phyloP scores from a whole-genome alignment of 176 grass and related monocot species.

The Musa itinerans region DNA sequence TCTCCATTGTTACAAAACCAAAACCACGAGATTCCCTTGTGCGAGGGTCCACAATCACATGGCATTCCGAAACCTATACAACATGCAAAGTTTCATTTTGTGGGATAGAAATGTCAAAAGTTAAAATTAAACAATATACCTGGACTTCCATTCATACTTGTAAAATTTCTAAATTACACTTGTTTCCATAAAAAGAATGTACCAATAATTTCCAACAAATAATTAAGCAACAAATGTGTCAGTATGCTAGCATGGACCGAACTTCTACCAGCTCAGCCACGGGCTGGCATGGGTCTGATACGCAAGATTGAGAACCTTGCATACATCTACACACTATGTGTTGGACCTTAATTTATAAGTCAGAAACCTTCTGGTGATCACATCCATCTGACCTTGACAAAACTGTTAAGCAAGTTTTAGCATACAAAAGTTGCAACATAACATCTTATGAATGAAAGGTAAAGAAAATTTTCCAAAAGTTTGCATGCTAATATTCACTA shows the following conservation, averaged over 20 bases:
- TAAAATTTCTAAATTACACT: too few relatives aligned
- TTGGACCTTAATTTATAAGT: constrained; percentile 2
- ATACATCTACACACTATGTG: not conserved
- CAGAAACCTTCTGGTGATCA: too few relatives aligned
- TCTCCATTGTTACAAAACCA: constrained; percentile 88
- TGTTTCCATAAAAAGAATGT: too few relatives aligned
- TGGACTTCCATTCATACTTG: not conserved
- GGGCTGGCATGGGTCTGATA: too few relatives aligned
- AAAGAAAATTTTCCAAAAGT: not conserved
- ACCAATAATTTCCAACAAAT: too few relatives aligned
- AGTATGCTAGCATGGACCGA: too few relatives aligned
- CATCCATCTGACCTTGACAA: not conserved
- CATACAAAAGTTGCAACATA: not conserved
- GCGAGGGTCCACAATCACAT: constrained; percentile 80
- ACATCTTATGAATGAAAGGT: not conserved
- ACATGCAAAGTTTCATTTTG: not conserved
- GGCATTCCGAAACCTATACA: constrained; percentile 65
- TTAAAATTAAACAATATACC: not conserved
- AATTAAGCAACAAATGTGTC: too few relatives aligned
- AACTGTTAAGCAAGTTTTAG: not conserved
- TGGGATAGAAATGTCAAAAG: not conserved
- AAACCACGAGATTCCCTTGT: constrained; percentile 90
- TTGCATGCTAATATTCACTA: not conserved
- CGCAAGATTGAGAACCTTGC: too few relatives aligned
- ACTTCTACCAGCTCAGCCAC: too few relatives aligned